These are phyloP conservation scores for Mycena sanguinolenta DNA, from an alignment of 768 basidiomycete genomes.

Conservation along the genomic window DNA sequence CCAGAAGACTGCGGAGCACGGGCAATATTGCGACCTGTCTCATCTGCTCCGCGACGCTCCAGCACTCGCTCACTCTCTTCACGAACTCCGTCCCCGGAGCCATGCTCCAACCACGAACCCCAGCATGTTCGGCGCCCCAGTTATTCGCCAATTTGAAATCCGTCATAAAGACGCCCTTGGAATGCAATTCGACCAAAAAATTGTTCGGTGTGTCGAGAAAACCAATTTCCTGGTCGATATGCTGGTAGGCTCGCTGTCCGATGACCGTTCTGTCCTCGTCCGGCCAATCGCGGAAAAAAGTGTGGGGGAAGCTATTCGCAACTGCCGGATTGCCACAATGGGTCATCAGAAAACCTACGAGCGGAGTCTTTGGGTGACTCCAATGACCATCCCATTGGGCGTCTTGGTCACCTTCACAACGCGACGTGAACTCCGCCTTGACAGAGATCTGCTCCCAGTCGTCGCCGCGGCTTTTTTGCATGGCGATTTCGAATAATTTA, in stretches of 20 bases:
- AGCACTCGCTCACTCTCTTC: constrained; percentile 17
- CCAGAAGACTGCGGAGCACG: not conserved
- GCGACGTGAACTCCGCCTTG: not conserved
- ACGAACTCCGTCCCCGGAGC: constrained; percentile 33
- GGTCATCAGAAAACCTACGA: not conserved
- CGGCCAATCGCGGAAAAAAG: not conserved
- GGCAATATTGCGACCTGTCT: constrained; percentile 31
- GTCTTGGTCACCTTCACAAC: constrained; percentile 6
- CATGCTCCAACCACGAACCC: constrained; percentile 36
- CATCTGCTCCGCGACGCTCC: constrained; percentile 14
- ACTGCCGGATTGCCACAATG: constrained; percentile 16
- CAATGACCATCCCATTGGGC: not conserved
- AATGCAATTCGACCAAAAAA: not conserved
- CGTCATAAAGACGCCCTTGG: constrained; percentile 14
- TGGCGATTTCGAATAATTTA: not conserved
- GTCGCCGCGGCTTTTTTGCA: not conserved
- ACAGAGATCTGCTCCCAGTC: not conserved
- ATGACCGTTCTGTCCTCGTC: not conserved
- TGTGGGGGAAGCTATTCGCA: constrained; percentile 15
- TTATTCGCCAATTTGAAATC: constrained; percentile 37
- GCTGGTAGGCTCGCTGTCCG: not conserved
- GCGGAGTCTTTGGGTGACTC: not conserved
- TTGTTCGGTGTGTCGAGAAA: constrained; percentile 4
- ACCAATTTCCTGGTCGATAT: not conserved
- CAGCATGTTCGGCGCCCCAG: constrained; percentile 38